Base-by-base conservation (phyloP, 306 rosid species). In the Potentilla sterilis region DNA sequence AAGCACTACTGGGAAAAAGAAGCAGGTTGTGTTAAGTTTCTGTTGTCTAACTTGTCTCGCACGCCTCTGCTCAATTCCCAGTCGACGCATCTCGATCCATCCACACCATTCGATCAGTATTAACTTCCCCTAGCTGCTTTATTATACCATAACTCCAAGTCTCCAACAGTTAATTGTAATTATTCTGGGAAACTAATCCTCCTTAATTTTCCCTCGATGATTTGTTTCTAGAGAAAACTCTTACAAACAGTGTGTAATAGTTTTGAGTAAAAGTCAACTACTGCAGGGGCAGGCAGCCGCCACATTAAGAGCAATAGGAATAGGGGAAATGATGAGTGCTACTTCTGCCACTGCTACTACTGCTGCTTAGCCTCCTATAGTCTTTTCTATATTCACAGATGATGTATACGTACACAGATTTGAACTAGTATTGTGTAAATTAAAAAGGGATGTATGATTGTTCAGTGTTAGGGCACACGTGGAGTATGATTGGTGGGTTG, bases 261-360 rank as follows among this genome's bases (percentile, higher is more conserved):
- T 15, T 24, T 58, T 58, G 16, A 58, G 8, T 7, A 3, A 64
- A 64, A 37, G 69, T 64, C 69, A 64, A 37, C 69, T 64, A 11
- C 14, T 63, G 68, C 68, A 63, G 43, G 11, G 16, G 43, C 68
- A 63, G 32, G 67, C 67, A 64, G 69, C 69, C 69, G 69, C 69
- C 37, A 64, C 69, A 37, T 6, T 64, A 37, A 35, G 44, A 37
- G 69, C 46, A 16, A 61, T 61, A 64, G 69, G 44, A 34, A 62
- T 64, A 37, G 69, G 69, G 21, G 46, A 22, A 64, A 64, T 64
- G 69, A 64, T 64, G 69, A 63, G 69, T 6, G 43, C 69, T 64
- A 16, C 7, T 11, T n/a, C n/a, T 6, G 43, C 69, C 35, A 16
- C 16, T 32, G 0, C 59, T 52, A 11, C 57, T 51, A 22, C 58